These are phyloP conservation scores for Pseudoscleropodium purum DNA, from an alignment of 225 moss, liverwort and hornwort species.

Conservation along the genomic window DNA sequence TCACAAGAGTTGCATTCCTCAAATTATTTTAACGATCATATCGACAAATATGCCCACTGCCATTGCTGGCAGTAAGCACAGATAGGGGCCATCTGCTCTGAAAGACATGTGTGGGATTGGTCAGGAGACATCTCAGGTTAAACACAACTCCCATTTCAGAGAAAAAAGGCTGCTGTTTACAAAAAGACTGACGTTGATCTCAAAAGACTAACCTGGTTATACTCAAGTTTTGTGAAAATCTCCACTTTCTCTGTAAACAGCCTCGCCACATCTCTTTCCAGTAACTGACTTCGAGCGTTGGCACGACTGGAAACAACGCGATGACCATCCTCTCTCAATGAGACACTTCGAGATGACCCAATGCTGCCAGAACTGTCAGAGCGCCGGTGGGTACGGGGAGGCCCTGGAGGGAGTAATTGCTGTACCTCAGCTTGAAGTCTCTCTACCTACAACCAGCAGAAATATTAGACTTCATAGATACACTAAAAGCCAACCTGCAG, in stretches of 20 bases:
- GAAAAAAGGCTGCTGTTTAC: not conserved
- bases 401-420: constrained; percentile 79
- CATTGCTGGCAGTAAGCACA: not conserved
- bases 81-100: not conserved
- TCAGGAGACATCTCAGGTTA: not conserved
- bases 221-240: constrained; percentile 91
- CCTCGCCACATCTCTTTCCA: constrained; percentile 97
- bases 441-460: constrained; percentile 49
- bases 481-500: not conserved
- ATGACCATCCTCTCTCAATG: constrained; percentile 58
- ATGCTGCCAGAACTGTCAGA: constrained; percentile 91
- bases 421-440: constrained; percentile 75
- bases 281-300: constrained; percentile 79
- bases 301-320: constrained; percentile 43
- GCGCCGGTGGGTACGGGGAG: constrained; percentile 69
- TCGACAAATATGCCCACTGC: not conserved
- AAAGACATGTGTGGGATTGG: not conserved
- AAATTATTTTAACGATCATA: not conserved
- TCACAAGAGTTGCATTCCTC: not conserved
- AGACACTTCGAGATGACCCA: constrained; percentile 76
- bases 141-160: not conserved
- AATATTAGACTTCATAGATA: not conserved
- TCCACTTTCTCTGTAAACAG: constrained; percentile 93
- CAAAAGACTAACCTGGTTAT: constrained; percentile 53
- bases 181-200: not conserved